phyloP scores from a whole-genome alignment of 441 rosid genomes.

The Erodium texanum region DNA sequence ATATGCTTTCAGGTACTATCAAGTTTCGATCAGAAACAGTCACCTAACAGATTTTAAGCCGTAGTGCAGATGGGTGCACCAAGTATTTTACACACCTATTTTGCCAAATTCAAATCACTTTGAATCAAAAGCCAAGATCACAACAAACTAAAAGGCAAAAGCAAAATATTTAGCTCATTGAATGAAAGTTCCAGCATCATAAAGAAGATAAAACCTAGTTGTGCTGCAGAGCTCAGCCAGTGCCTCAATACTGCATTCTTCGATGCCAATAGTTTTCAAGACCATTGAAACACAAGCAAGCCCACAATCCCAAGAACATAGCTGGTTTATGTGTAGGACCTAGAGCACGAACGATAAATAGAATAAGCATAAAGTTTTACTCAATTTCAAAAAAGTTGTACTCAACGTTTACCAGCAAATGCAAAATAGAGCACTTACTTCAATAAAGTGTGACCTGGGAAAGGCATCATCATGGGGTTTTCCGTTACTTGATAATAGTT shows the following conservation, averaged over 20 bases:
- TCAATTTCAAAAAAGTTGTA: background rate
- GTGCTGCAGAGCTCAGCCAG: constrained; percentile 70
- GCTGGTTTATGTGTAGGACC: constrained; percentile 83
- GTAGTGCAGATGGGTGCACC: background rate
- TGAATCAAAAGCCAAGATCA: background rate
- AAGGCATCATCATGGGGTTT: constrained; percentile 22
- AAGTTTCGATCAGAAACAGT: background rate
- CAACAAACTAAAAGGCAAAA: constrained; percentile 1
- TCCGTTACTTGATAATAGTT: constrained; percentile 26
- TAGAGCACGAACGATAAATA: constrained; percentile 19
- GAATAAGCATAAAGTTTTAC: background rate
- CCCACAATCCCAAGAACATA: constrained; percentile 89
- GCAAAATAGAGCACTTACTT: constrained; percentile 33
- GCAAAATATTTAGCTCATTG: background rate
- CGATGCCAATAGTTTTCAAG: constrained; percentile 57
- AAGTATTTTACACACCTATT: constrained; percentile 1
- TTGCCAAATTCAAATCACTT: background rate
- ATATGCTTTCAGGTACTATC: background rate
- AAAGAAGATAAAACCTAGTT: constrained; percentile 42
- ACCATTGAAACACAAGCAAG: constrained; percentile 86
- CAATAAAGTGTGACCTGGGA: constrained; percentile 36
- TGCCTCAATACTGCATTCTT: constrained; percentile 41
- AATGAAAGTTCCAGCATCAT: background rate
- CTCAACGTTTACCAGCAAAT: background rate
- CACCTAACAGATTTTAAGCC: background rate